Evolutionary conservation across 306 rosid species (phyloP).

Genomic region (Hippophae tibetana): DNA sequence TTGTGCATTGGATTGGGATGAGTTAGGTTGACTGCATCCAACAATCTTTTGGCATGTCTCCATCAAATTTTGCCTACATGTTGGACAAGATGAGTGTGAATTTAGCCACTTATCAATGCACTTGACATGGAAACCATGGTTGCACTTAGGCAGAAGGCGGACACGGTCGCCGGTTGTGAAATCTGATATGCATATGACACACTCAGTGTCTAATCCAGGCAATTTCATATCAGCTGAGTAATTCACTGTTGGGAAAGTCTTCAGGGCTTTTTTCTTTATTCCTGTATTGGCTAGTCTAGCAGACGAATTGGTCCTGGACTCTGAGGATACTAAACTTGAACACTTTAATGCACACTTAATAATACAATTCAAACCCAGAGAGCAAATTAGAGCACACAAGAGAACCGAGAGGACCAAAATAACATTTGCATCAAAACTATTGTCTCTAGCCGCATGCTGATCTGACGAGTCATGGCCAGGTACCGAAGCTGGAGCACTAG

Average conservation of each 20-base stretch:
- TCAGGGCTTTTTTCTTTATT: slow-evolving; percentile 65
- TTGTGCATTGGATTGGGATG: slow-evolving; percentile 13
- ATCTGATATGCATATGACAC: slow-evolving; percentile 18
- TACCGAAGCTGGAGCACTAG: slow-evolving; percentile 26
- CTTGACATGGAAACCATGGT: slow-evolving; percentile 16
- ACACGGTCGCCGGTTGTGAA: slow-evolving; percentile 9
- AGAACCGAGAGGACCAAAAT: slow-evolving; percentile 93
- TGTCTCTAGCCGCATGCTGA: slow-evolving; percentile 20
- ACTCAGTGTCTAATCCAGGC: slow-evolving; percentile 51
- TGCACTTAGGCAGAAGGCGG: slow-evolving; percentile 13
- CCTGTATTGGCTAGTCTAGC: slow-evolving; percentile 37
- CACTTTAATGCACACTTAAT: slow-evolving; percentile 69
- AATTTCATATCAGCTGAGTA: slow-evolving; percentile 44
- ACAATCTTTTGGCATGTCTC: slow-evolving; percentile 71
- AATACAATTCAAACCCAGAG: slow-evolving; percentile 73
- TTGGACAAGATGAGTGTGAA: slow-evolving; percentile 13
- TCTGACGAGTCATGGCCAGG: slow-evolving; percentile 13
- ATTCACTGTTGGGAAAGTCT: slow-evolving; percentile 46
- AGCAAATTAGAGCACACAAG: slow-evolving; percentile 74
- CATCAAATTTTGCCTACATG: slow-evolving; percentile 49
- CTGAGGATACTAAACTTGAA: slow-evolving; percentile 34
- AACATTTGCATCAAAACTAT: slow-evolving; percentile 71
- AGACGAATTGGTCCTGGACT: slow-evolving; percentile 9
- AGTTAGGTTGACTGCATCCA: slow-evolving; percentile 32
- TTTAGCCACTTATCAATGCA: slow-evolving; percentile 17